A percentile compares a stretch with the other conserved stretches of the same genome.
phyloP scores from a whole-genome alignment of 805 yeast species.

The Candida michaelii region DNA sequence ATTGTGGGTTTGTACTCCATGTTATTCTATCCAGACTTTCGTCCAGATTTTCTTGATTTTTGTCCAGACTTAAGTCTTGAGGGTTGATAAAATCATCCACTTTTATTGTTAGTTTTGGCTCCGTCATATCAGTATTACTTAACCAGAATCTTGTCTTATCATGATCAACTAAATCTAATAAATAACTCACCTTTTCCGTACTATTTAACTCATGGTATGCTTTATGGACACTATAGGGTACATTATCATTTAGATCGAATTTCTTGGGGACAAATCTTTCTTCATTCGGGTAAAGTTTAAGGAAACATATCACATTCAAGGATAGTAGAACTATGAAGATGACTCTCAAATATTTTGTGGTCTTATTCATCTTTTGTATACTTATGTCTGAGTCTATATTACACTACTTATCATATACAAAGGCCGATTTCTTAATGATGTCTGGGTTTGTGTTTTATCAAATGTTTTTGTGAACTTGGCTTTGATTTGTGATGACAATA shows the following conservation, averaged over 20 bases:
- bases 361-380: slow-evolving; percentile 15
- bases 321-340: slow-evolving; percentile 20
- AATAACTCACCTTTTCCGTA: slow-evolving; percentile 19
- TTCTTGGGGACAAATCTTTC: neutral
- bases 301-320: slow-evolving; percentile 22
- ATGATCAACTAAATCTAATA: slow-evolving; percentile 19
- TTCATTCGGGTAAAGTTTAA: slow-evolving; percentile 16
- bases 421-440: no score
- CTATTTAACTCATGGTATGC: slow-evolving; percentile 19
- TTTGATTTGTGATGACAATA: no score
- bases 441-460: no score
- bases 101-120: slow-evolving; percentile 19
- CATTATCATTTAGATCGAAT: slow-evolving; percentile 22
- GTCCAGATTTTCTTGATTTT: slow-evolving; percentile 8
- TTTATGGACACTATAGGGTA: slow-evolving; percentile 15
- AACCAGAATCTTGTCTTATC: slow-evolving; percentile 31
- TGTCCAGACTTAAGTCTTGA: neutral
- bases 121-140: slow-evolving; percentile 27
- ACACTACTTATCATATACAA: slow-evolving; percentile 3
- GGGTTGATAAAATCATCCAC: slow-evolving; percentile 20
- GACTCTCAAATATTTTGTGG: slow-evolving; percentile 16
- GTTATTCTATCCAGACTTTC: slow-evolving; percentile 8
- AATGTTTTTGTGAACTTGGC: no score
- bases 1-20: slow-evolving; percentile 15
- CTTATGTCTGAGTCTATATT: no score